Percentiles rank a stretch among this genome's conserved stretches.
Evolutionary conservation across 306 rosid species (phyloP).

Genomic region (Quercus cerris): DNA sequence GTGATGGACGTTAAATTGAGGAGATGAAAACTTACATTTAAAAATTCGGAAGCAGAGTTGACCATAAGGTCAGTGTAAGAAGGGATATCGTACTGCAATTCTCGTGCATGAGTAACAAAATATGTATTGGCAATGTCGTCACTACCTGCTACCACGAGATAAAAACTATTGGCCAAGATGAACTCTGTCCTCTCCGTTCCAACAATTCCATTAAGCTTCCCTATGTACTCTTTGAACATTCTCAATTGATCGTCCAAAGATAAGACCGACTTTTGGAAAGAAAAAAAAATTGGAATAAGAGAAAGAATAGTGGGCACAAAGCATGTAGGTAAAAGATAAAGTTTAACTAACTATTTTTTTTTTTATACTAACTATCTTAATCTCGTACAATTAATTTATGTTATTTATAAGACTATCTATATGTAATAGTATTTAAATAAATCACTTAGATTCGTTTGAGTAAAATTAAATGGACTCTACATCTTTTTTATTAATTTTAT

Average conservation of each 20-base stretch:
- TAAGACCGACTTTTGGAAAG: constrained; percentile 37
- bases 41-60: constrained; percentile 41
- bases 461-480: too few species aligned
- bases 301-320: not conserved
- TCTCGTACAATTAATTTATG: too few species aligned
- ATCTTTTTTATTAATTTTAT: too few species aligned
- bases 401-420: too few species aligned
- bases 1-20: not conserved
- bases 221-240: constrained; percentile 60
- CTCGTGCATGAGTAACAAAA: constrained; percentile 37
- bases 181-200: constrained; percentile 47
- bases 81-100: constrained; percentile 54
- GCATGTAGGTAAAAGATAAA: not conserved
- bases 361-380: too few species aligned
- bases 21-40: constrained; percentile 37
- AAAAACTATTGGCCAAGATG: constrained; percentile 47
- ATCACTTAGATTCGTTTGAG: too few species aligned
- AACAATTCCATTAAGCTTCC: constrained; percentile 40
- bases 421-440: too few species aligned
- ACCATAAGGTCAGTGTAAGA: constrained; percentile 64
- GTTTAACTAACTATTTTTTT: too few species aligned
- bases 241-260: constrained; percentile 40
- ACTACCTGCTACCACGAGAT: constrained; percentile 67
- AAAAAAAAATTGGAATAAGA: not conserved
- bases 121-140: constrained; percentile 78